Evolutionary conservation across 1,139 yeast species (phyloP).

Genomic region (Saccharomyces hybrid): DNA sequence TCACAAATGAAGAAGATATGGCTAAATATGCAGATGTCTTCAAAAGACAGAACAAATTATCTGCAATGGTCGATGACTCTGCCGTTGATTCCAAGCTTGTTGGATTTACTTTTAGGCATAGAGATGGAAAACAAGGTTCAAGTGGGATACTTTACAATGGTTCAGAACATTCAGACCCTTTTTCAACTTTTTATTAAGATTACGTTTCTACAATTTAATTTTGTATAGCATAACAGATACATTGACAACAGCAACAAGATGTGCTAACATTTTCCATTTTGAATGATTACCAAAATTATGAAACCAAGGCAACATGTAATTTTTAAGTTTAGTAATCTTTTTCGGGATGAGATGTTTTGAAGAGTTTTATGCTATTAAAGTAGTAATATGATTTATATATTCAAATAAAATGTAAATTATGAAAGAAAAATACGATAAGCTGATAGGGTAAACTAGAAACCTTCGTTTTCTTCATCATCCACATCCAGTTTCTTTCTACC

Average conservation of each 20-base stretch:
- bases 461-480: constrained; percentile 33
- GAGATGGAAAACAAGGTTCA: constrained; percentile 46
- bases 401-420: neutral
- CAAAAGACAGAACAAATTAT: constrained; percentile 81
- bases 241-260: neutral
- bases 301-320: neutral
- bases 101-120: constrained; percentile 93
- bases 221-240: neutral
- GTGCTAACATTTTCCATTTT: neutral
- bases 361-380: constrained; percentile 24
- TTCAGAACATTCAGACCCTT: constrained; percentile 35
- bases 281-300: neutral
- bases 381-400: neutral
- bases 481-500: constrained; percentile 71
- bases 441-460: neutral
- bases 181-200: constrained; percentile 36
- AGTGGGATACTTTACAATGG: constrained; percentile 36
- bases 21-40: constrained; percentile 95
- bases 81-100: constrained; percentile 69
- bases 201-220: neutral
- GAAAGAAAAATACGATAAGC: neutral
- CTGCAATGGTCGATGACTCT: constrained; percentile 66
- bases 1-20: constrained; percentile 94
- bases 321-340: neutral
- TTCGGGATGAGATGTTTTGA: neutral